These are phyloP conservation scores for Jaltomata sinuosa DNA, from an alignment of 257 asterid genomes.

Conservation along the genomic window DNA sequence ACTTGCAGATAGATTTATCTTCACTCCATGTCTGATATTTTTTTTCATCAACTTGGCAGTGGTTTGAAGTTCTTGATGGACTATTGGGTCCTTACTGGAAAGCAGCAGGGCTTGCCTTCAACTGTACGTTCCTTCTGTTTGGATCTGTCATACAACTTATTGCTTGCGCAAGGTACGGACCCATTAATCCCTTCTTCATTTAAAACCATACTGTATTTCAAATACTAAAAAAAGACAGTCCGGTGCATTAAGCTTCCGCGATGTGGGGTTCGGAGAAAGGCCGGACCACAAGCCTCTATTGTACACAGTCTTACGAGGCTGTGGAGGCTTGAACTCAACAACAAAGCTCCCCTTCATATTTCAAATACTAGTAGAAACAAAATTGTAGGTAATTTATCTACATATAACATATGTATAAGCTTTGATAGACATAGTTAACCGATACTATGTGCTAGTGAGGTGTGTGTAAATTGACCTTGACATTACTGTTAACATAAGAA, in stretches of 20 bases:
- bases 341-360: too few species aligned
- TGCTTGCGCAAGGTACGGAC: conserved; percentile 80
- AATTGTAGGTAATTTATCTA: not conserved
- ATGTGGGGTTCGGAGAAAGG: too few species aligned
- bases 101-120: conserved; percentile 83
- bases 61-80: conserved; percentile 97
- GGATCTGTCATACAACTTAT: conserved; percentile 97
- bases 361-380: not conserved
- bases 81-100: conserved; percentile 95
- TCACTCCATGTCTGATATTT: not conserved
- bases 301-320: too few species aligned
- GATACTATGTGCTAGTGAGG: too few species aligned
- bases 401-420: not conserved
- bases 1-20: not conserved
- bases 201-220: too few species aligned
- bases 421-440: too few species aligned
- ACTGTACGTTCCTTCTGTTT: conserved; percentile 89
- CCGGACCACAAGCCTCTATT: too few species aligned
- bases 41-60: conserved; percentile 27
- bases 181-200: not conserved
- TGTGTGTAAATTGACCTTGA: too few species aligned
- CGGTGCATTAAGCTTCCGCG: too few species aligned
- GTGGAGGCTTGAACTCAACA: too few species aligned
- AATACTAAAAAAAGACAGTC: too few species aligned
- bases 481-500: too few species aligned